phyloP scores from a whole-genome alignment of 371 early-diverging fungal genomes.

The Mucor mucedo region DNA sequence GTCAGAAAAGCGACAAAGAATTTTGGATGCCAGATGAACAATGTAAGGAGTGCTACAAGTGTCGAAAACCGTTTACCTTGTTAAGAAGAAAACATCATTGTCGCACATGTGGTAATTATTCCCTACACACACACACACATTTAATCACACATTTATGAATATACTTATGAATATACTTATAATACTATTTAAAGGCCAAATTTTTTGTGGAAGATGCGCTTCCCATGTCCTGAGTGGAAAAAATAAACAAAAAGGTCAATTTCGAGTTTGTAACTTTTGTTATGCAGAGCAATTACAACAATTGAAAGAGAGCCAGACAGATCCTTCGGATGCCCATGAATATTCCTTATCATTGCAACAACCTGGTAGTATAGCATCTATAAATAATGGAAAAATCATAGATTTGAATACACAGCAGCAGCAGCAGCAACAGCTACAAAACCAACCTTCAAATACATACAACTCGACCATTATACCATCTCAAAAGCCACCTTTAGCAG shows the following conservation, averaged over 20 bases:
- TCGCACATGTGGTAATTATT: slow-evolving; percentile 76
- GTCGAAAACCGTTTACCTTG: slow-evolving; percentile 74
- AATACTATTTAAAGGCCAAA: slow-evolving; percentile 57
- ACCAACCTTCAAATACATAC: slow-evolving; percentile 1
- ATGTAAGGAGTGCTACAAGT: slow-evolving; percentile 85
- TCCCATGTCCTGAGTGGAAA: slow-evolving; percentile 77
- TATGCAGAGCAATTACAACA: slow-evolving; percentile 51
- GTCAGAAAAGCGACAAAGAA: slow-evolving; percentile 69
- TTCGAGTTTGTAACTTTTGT: slow-evolving; percentile 85
- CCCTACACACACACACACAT: too few relatives aligned
- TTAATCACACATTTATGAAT: background rate
- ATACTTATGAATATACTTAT: background rate
- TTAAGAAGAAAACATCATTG: slow-evolving; percentile 86
- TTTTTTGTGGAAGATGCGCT: slow-evolving; percentile 84
- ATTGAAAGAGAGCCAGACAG: slow-evolving; percentile 24
- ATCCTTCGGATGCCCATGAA: background rate
- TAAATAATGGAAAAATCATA: background rate
- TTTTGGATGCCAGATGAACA: slow-evolving; percentile 90
- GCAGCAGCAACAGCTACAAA: background rate
- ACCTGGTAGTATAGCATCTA: background rate
- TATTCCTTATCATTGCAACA: background rate
- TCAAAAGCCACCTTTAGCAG: slow-evolving; percentile 46
- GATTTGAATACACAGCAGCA: background rate
- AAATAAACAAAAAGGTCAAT: slow-evolving; percentile 70
- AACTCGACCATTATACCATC: slow-evolving; percentile 46